These are phyloP conservation scores for Amanita rimosa DNA, from an alignment of 768 basidiomycete species.

Conservation along the genomic window DNA sequence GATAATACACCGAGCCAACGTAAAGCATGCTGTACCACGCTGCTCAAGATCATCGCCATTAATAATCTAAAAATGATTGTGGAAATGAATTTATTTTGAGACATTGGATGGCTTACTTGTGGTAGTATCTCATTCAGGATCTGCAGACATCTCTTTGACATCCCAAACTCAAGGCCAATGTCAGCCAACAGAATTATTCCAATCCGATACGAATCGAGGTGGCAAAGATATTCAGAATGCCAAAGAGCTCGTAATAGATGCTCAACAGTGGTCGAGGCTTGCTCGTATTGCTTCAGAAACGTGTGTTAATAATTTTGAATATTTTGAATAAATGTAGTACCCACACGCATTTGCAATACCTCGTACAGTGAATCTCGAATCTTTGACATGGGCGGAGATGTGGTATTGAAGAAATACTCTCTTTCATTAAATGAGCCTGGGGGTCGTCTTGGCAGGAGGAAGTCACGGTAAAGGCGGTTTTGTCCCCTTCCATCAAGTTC, in stretches of 20 bases:
- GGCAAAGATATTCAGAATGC: constrained; percentile 71
- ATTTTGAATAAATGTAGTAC: constrained; percentile 10
- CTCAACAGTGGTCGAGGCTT: constrained; percentile 51
- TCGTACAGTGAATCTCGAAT: constrained; percentile 34
- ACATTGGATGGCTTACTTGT: constrained; percentile 36
- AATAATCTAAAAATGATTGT: constrained; percentile 37
- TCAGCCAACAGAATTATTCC: constrained; percentile 70
- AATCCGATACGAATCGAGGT: constrained; percentile 55
- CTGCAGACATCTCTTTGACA: constrained; percentile 51
- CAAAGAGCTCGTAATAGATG: constrained; percentile 63
- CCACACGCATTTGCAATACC: constrained; percentile 34
- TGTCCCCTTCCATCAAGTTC: constrained; percentile 38
- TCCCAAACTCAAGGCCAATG: constrained; percentile 64
- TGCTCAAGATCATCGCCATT: constrained; percentile 65
- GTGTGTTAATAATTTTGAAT: constrained; percentile 4
- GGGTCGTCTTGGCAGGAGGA: constrained; percentile 49
- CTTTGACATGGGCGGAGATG: constrained; percentile 26
- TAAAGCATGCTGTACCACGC: constrained; percentile 65
- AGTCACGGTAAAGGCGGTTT: constrained; percentile 51
- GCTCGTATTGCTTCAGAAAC: constrained; percentile 42
- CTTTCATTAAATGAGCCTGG: constrained; percentile 40
- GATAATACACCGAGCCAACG: constrained; percentile 64
- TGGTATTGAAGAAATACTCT: constrained; percentile 41
- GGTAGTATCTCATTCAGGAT: constrained; percentile 76
- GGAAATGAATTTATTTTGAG: not conserved